Evolutionary conservation across 495 filamentous ascomycete genomes (phyloP).

Genomic region (Trichoderma virens): DNA sequence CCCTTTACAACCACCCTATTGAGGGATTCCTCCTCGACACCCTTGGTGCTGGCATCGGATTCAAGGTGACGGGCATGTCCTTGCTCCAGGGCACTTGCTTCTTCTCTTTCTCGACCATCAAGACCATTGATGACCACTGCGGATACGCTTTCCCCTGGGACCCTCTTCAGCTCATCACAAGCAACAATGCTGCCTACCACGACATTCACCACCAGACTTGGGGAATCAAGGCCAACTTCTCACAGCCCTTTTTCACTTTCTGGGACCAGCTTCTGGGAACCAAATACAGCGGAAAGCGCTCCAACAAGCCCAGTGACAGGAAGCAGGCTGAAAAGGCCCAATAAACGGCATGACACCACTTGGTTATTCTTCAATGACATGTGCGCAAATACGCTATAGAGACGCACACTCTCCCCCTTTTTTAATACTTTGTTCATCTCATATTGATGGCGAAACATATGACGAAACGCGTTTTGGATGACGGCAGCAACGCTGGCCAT

Average conservation of each 20-base stretch:
- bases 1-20: constrained; percentile 89
- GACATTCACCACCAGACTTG: constrained; percentile 98
- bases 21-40: constrained; percentile 94
- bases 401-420: not conserved
- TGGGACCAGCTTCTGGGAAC: constrained; percentile 72
- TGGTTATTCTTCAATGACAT: not conserved
- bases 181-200: constrained; percentile 92
- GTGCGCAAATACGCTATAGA: not conserved
- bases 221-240: constrained; percentile 82
- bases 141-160: constrained; percentile 94
- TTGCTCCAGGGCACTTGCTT: constrained; percentile 76
- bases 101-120: constrained; percentile 77
- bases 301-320: constrained; percentile 34
- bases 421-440: not conserved
- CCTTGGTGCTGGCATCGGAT: constrained; percentile 71
- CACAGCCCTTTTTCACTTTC: constrained; percentile 80
- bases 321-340: constrained; percentile 26
- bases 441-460: constrained; percentile 12
- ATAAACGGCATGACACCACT: constrained; percentile 10
- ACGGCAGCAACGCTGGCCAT: not conserved
- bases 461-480: constrained; percentile 3
- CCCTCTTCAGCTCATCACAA: constrained; percentile 80
- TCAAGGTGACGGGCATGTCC: constrained; percentile 68
- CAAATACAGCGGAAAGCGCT: constrained; percentile 56
- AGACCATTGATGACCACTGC: constrained; percentile 96